Evolutionary conservation across 768 basidiomycete genomes (phyloP).

Genomic region (Mycena indigotica): DNA sequence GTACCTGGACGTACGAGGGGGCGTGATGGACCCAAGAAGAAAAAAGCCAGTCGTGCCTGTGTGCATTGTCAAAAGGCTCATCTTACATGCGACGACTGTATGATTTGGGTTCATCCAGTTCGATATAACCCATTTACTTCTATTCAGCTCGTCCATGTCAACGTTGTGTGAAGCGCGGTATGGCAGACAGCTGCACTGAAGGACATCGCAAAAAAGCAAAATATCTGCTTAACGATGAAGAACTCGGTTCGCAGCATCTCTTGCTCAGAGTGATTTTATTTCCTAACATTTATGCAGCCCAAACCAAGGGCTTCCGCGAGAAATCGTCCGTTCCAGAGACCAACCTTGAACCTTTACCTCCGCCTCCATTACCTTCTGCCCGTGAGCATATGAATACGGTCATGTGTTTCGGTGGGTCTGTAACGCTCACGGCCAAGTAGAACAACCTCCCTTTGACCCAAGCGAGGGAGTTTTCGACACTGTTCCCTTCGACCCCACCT

Average conservation of each 20-base stretch:
- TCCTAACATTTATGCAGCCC: conserved; percentile 28
- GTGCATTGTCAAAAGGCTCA: conserved; percentile 97
- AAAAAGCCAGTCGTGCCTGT: conserved; percentile 93
- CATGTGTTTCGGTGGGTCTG: neutral
- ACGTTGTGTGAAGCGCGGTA: conserved; percentile 92
- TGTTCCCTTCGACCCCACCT: conserved; percentile 60
- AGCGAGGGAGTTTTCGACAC: conserved; percentile 60
- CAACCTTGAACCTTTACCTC: conserved; percentile 37
- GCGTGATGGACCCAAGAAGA: conserved; percentile 86
- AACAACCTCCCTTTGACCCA: conserved; percentile 43
- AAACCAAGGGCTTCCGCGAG: conserved; percentile 45
- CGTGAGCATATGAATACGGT: conserved; percentile 10
- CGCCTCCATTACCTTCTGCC: conserved; percentile 26
- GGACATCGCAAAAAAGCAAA: conserved; percentile 98
- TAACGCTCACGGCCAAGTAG: conserved; percentile 26
- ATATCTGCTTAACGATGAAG: conserved; percentile 92
- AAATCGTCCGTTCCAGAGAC: conserved; percentile 34
- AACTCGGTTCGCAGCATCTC: conserved; percentile 66
- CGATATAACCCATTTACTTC: conserved; percentile 22
- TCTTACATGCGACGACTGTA: conserved; percentile 97
- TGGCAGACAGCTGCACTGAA: conserved; percentile 86
- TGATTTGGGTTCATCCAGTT: conserved; percentile 37
- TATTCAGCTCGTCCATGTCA: conserved; percentile 89
- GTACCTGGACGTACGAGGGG: conserved; percentile 49
- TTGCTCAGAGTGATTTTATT: neutral